Conservation (phyloP, 2,329 filamentous ascomycete species). For the Ilyonectria mors-panacis region DNA sequence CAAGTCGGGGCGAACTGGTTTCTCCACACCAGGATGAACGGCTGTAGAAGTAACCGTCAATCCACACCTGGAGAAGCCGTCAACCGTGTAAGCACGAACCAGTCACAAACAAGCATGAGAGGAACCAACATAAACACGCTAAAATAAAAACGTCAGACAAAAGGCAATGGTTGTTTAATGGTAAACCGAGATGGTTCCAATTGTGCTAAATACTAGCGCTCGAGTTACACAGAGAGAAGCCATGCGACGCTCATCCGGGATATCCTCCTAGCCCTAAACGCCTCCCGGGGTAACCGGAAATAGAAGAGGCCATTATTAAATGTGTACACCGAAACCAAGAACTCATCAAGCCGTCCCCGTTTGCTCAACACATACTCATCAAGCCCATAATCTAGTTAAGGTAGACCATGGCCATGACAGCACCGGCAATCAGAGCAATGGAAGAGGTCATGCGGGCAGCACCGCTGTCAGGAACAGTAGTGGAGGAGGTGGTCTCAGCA, state of each 20-base stretch:
- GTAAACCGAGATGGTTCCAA: constrained; percentile 34
- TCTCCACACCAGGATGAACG: constrained; percentile 13
- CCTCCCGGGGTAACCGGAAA: constrained; percentile 48
- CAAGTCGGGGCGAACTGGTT: not conserved
- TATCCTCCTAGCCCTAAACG: constrained; percentile 44
- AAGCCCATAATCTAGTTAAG: constrained; percentile 49
- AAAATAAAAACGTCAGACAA: not conserved
- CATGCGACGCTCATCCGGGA: constrained; percentile 37
- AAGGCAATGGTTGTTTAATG: constrained; percentile 12
- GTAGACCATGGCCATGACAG: constrained; percentile 53
- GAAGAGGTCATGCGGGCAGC: constrained; percentile 51
- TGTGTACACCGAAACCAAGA: constrained; percentile 45
- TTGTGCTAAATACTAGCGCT: constrained; percentile 47
- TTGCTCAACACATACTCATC: constrained; percentile 37
- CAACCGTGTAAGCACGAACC: constrained; percentile 1
- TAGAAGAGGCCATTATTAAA: constrained; percentile 47
- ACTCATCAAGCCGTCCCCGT: constrained; percentile 45
- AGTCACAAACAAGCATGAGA: not conserved
- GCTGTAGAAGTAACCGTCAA: constrained; percentile 7
- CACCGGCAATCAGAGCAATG: constrained; percentile 53
- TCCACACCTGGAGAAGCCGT: constrained; percentile 6
- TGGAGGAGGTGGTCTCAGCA: constrained; percentile 30
- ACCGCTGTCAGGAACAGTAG: constrained; percentile 49
- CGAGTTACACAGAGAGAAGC: constrained; percentile 41
- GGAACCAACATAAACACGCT: not conserved